Conservation (phyloP, 2,329 filamentous ascomycete genomes). For the Trichoderma guizhouense region DNA sequence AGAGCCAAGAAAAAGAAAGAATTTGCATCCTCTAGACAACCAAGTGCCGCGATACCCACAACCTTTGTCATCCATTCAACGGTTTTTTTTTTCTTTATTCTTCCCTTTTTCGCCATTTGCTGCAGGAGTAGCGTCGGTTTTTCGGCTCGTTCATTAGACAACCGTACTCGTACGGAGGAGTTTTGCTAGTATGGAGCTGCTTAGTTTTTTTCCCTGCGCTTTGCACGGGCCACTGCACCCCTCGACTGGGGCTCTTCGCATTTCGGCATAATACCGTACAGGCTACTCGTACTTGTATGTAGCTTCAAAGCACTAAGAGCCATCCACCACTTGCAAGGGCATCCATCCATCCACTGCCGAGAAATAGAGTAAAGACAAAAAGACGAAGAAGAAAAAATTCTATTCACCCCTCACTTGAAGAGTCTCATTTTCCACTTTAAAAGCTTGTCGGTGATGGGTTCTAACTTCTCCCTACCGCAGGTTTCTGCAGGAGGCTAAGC, state of each 20-base stretch:
- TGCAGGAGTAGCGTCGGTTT: background rate
- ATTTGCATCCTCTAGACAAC: constrained; percentile 13
- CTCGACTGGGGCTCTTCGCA: background rate
- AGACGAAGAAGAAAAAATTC: background rate
- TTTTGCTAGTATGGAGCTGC: background rate
- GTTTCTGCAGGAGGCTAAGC: constrained; percentile 9
- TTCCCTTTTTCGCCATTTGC: background rate
- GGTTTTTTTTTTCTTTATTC: background rate
- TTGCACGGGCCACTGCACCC: background rate
- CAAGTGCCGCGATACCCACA: constrained; percentile 7
- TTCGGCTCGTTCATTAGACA: background rate
- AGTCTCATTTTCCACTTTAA: background rate
- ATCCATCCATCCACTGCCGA: background rate
- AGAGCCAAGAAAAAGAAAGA: background rate
- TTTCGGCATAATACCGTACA: background rate
- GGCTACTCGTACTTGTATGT: background rate
- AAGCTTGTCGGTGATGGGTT: too few relatives aligned
- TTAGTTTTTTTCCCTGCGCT: background rate
- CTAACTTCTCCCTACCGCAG: background rate
- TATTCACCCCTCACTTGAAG: background rate
- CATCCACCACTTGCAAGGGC: background rate
- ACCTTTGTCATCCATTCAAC: background rate
- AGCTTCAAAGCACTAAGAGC: background rate
- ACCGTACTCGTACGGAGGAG: background rate
- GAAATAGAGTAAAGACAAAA: background rate